phyloP scores from a whole-genome alignment of 352 stramenopile species.

The Aphanomyces astaci region DNA sequence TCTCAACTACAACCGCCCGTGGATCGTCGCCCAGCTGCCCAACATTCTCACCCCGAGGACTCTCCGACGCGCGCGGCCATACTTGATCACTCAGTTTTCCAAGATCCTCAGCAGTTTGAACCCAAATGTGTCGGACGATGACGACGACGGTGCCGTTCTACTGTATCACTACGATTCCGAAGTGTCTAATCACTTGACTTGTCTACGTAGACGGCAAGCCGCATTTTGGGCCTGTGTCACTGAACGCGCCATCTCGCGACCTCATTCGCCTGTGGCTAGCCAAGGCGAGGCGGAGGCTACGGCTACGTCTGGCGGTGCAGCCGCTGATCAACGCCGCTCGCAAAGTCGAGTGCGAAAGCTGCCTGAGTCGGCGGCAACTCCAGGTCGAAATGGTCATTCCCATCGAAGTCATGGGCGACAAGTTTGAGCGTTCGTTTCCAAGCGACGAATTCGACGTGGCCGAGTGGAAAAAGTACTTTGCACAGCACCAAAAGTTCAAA shows the following conservation, averaged over 20 bases:
- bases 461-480: constrained; percentile 94
- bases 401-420: constrained; percentile 88
- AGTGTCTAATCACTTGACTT: background rate
- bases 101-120: constrained; percentile 94
- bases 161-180: no score
- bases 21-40: constrained; percentile 93
- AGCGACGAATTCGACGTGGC: constrained; percentile 89
- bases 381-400: constrained; percentile 90
- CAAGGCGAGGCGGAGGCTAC: constrained; percentile 68
- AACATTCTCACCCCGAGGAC: constrained; percentile 93
- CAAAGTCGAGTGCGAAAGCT: constrained; percentile 93
- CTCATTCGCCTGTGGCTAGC: constrained; percentile 91
- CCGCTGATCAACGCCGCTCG: constrained; percentile 86
- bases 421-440: constrained; percentile 79
- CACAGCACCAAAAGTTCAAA: constrained; percentile 89
- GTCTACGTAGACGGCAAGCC: constrained; percentile 17
- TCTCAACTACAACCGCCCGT: constrained; percentile 96
- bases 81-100: constrained; percentile 93
- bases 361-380: constrained; percentile 89
- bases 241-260: constrained; percentile 85
- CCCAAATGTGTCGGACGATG: constrained; percentile 90
- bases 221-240: constrained; percentile 86
- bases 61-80: constrained; percentile 83
- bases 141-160: constrained; percentile 84
- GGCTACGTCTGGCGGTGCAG: constrained; percentile 84